phyloP scores from a whole-genome alignment of 169 alveolate genomes.

The Plasmodium berghei region DNA sequence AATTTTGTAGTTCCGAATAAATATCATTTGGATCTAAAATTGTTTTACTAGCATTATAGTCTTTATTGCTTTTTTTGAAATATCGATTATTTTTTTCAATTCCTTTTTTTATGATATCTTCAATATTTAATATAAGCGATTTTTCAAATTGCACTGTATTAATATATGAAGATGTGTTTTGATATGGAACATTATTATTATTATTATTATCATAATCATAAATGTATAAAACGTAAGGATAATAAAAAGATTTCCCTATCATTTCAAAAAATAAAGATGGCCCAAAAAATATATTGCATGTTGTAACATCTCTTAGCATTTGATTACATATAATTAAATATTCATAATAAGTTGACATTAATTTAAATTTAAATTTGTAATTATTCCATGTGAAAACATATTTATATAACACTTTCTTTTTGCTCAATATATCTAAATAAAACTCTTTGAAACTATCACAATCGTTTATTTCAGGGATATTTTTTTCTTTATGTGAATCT shows the following conservation, averaged over 20 bases:
- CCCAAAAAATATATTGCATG: conserved; percentile 66
- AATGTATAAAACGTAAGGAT: conserved; percentile 57
- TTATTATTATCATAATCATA: conserved; percentile 13
- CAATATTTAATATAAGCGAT: conserved; percentile 60
- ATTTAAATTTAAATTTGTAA: conserved; percentile 65
- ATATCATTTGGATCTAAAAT: conserved; percentile 25
- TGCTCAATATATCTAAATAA: conserved; percentile 37
- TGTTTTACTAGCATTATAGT: conserved; percentile 6
- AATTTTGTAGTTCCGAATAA: conserved; percentile 18
- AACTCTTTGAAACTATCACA: conserved; percentile 19
- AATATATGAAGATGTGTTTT: not conserved
- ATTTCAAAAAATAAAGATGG: conserved; percentile 39
- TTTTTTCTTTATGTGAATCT: conserved; percentile 9
- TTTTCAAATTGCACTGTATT: conserved; percentile 27
- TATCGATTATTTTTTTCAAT: conserved; percentile 32
- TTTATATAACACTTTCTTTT: conserved; percentile 51
- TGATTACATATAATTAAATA: conserved; percentile 56
- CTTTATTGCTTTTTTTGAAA: conserved; percentile 10
- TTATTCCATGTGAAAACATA: conserved; percentile 55
- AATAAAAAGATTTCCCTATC: conserved; percentile 68
- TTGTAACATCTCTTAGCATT: conserved; percentile 56
- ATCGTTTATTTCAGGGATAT: conserved; percentile 14
- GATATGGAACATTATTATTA: not conserved
- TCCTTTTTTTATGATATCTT: conserved; percentile 55
- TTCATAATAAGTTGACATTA: conserved; percentile 69